These are phyloP conservation scores for Phaffia australis DNA, from an alignment of 768 basidiomycete species.

Conservation along the genomic window DNA sequence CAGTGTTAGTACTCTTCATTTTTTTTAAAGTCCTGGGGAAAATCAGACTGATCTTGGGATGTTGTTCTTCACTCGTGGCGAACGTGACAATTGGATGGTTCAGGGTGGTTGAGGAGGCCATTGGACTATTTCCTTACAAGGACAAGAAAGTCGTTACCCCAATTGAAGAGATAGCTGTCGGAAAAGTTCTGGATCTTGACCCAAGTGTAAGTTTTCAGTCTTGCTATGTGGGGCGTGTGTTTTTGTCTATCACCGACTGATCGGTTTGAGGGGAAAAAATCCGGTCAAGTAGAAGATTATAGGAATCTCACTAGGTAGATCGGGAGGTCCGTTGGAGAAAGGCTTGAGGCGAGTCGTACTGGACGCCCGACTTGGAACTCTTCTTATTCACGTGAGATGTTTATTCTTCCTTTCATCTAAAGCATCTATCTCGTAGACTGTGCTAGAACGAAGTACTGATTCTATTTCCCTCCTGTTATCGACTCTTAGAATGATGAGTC, in stretches of 20 bases:
- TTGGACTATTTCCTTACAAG: constrained; percentile 70
- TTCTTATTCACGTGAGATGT: constrained; percentile 59
- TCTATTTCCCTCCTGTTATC: not conserved
- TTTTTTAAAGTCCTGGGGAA: not conserved
- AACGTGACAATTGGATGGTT: not conserved
- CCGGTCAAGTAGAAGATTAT: constrained; percentile 52
- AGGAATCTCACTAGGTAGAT: constrained; percentile 79
- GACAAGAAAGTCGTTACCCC: constrained; percentile 54
- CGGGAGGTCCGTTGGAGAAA: constrained; percentile 83
- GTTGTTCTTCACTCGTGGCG: not conserved
- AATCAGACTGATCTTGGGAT: not conserved
- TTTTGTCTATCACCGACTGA: not conserved
- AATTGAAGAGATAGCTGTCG: constrained; percentile 46
- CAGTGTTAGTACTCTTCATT: constrained; percentile 2
- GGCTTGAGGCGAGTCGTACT: constrained; percentile 81
- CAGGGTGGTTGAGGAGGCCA: constrained; percentile 63
- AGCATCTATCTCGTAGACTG: constrained; percentile 31
- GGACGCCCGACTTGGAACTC: constrained; percentile 73
- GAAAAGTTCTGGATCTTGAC: constrained; percentile 48
- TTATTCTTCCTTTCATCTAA: not conserved
- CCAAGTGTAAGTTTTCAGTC: not conserved
- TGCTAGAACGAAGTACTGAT: not conserved
- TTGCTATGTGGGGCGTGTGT: not conserved
- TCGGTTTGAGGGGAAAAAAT: not conserved
- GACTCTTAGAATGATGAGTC: constrained; percentile 48